Evolutionary conservation across 306 rosid species (phyloP), one percentile per base, ranked within the genome.

Genomic region (Arachis hypogaea): DNA sequence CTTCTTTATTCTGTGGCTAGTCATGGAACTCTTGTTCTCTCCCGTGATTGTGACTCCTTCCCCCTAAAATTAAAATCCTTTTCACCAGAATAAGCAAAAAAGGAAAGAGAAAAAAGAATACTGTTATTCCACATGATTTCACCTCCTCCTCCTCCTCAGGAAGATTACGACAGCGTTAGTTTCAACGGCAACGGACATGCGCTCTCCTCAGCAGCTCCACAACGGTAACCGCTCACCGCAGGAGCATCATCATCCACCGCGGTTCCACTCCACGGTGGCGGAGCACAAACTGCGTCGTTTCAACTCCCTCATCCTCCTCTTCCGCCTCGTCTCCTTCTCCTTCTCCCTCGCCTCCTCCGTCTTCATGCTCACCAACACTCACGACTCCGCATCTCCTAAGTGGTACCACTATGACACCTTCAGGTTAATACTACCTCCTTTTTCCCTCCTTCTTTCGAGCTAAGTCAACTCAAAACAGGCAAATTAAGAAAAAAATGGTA

Each of bases 401-500:
- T 94, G 97, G 99, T 83, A 82, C 84, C 86, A 88, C 69, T 91
- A 81, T 78, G 99, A 94, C 72, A 84, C 99, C 75, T 94, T 94
- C 96, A 85, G 99, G 98, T 33, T 33, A 33, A 33, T 33, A 22
- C 28, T 93, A 76, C 64, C 12, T 9, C 6, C 11, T 7, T 2
- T 0, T 60, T 22, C 29, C 6, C 3, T 14, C 5, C 40, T 7
- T 46, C 14, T 55, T 69, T 33, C 51, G 12, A 55, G 18, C 7
- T 2, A 49, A 10, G 4, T 33, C 38, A 33, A 33, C 38, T 33
- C 38, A 33, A 33, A 33, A 4, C 38, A 33, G 0, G 38, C 38
- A 33, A 33, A 33, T 33, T 33, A 33, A 22, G 28, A 22, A 22
- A 18, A 22, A 22, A 22, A 22, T 22, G 28, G 28, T 22, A 22